These are phyloP conservation scores for Alternaria atra DNA, from an alignment of 2,329 filamentous ascomycete species.

Conservation along the genomic window DNA sequence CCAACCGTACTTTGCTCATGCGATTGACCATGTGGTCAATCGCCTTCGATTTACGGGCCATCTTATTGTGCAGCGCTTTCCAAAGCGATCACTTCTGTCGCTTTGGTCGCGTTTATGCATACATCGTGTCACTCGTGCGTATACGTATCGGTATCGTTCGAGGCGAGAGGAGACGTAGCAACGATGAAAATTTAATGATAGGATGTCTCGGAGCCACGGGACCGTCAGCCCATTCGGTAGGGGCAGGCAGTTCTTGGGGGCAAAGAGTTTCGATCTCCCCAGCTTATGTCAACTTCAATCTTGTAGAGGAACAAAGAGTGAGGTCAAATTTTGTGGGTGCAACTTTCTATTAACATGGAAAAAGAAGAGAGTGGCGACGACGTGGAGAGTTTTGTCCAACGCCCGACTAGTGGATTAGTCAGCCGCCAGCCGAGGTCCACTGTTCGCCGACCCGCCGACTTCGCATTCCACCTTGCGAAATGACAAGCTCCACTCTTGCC, in stretches of 20 bases:
- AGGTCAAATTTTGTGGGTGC: conserved; percentile 66
- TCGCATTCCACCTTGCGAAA: neutral
- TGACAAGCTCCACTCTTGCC: too few relatives aligned
- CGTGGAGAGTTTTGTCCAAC: conserved; percentile 27
- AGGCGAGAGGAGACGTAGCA: conserved; percentile 12
- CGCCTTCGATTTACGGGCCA: conserved; percentile 36
- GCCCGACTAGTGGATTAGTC: conserved; percentile 6
- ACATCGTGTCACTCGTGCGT: conserved; percentile 48
- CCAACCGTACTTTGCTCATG: conserved; percentile 36
- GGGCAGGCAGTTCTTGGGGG: conserved; percentile 50
- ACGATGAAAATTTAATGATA: conserved; percentile 14
- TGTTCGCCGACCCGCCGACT: neutral
- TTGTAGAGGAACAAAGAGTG: conserved; percentile 58
- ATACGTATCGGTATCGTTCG: conserved; percentile 16
- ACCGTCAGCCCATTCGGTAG: conserved; percentile 43
- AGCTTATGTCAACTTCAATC: conserved; percentile 66
- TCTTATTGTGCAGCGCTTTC: conserved; percentile 21
- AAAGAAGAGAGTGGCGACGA: conserved; percentile 23
- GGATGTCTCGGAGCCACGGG: conserved; percentile 51
- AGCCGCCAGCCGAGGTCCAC: conserved; percentile 7
- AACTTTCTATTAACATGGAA: conserved; percentile 47
- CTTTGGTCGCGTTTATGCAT: conserved; percentile 53
- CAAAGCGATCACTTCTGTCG: conserved; percentile 41
- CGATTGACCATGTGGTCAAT: conserved; percentile 38
- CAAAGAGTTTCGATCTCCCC: conserved; percentile 58